phyloP scores from a whole-genome alignment of 306 rosid genomes.

The Dalbergia cultrata region DNA sequence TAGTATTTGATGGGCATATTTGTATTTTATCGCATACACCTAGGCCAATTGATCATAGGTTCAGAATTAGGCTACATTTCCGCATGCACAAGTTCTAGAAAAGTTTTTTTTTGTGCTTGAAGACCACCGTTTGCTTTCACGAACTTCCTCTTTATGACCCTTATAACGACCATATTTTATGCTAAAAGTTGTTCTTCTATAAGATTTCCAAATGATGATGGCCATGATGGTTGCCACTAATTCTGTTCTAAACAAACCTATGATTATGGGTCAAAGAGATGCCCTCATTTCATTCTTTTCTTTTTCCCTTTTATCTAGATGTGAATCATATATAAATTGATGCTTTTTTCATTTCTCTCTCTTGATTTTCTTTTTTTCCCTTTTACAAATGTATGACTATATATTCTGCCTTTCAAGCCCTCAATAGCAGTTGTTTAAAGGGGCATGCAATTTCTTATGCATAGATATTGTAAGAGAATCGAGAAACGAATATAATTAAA shows the following conservation, averaged over 20 bases:
- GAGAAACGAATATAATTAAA: slow-evolving; percentile 40
- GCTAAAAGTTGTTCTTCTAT: slow-evolving; percentile 55
- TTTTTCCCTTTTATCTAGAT: slow-evolving; percentile 7
- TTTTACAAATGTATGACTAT: slow-evolving; percentile 48
- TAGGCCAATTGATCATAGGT: slow-evolving; percentile 28
- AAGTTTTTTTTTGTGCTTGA: background rate
- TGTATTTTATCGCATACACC: background rate
- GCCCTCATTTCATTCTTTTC: slow-evolving; percentile 50
- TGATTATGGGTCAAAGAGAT: slow-evolving; percentile 67
- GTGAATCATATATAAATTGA: slow-evolving; percentile 30
- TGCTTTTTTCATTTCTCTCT: slow-evolving; percentile 49
- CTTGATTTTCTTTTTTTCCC: slow-evolving; percentile 22
- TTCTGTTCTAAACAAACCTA: slow-evolving; percentile 62
- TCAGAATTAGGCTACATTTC: slow-evolving; percentile 21
- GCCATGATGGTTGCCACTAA: slow-evolving; percentile 67
- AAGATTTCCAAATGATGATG: slow-evolving; percentile 74
- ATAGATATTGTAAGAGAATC: slow-evolving; percentile 44
- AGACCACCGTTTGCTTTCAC: slow-evolving; percentile 44
- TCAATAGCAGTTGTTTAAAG: slow-evolving; percentile 1
- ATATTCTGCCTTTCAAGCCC: slow-evolving; percentile 52
- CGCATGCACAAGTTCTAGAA: slow-evolving; percentile 47
- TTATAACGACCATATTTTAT: slow-evolving; percentile 43
- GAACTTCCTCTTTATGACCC: slow-evolving; percentile 45
- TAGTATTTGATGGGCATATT: slow-evolving; percentile 22
- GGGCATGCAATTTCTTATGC: slow-evolving; percentile 50